Base-by-base conservation (phyloP, 2,329 filamentous ascomycete genomes). In the Talaromyces rugulosus region DNA sequence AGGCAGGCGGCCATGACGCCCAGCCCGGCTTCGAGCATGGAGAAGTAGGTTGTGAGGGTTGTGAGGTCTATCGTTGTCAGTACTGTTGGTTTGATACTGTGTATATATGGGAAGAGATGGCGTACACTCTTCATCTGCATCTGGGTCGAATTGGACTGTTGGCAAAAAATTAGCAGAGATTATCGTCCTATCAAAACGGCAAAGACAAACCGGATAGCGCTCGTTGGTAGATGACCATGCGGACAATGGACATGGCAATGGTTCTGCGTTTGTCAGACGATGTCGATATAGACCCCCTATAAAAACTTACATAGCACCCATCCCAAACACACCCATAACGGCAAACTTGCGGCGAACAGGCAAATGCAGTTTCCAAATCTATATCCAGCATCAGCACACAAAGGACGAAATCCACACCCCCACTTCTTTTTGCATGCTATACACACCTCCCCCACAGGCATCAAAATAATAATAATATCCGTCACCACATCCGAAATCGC, bases 141-240 rank as follows among this genome's bases (percentile, higher is more conserved):
- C 53, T 0, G 53, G 31, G 8, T 56, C 53, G 18, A 58, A 50
- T 50, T 58, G 40, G 0, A 50, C 36, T 50, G 31, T 1, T 23
- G 23, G 23, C 1, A 16, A 31, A 6, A 9, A 28, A 31, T 50
- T 44, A 50, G 56, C 9, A 50, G 40, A 42, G 55, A 44, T 36
- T 16, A n/a, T 23, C 23, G 18, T 31, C 12, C 42, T n/a, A 42
- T 36, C 23, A 16, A 9, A 18, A 16, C 14, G 34, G 52, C 12
- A 12, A n/a, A 36, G 27, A 33, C 36, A 31, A 3, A 58, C 56
- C 42, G 3, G 36, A 58, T 12, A 58, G 14, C 27, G 27, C 56
- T 50, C 56, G 56, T 58, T 44, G 36, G 40, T 58, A 58, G 36
- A 58, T 58, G 55, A 50, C 56, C 56, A 58, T 58, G 11, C 56